These are phyloP conservation scores for Calocera cornea DNA, from an alignment of 768 basidiomycete genomes.

Conservation along the genomic window DNA sequence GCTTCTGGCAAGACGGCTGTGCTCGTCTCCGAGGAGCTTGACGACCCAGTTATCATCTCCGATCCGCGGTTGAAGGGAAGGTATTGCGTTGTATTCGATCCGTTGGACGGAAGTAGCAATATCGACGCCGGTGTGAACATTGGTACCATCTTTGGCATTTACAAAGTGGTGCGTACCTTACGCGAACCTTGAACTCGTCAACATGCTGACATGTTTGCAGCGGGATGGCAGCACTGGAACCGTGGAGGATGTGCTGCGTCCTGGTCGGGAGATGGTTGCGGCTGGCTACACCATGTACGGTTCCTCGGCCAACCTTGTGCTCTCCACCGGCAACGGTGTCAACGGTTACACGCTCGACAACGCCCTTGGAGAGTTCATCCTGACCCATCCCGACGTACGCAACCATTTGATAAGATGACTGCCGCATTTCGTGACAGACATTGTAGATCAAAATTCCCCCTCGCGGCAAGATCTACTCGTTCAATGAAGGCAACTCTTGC, in stretches of 20 bases:
- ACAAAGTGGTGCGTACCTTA: conserved; percentile 64
- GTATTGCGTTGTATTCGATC: conserved; percentile 98
- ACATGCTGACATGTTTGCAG: conserved; percentile 29
- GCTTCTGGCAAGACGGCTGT: conserved; percentile 96
- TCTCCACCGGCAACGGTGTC: conserved; percentile 89
- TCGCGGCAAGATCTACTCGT: conserved; percentile 97
- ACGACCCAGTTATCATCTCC: conserved; percentile 75
- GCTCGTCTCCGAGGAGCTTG: conserved; percentile 90
- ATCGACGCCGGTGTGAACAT: conserved; percentile 99
- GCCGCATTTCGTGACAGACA: neutral
- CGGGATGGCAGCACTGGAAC: conserved; percentile 63
- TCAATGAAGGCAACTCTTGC: conserved; percentile 97
- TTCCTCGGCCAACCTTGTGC: conserved; percentile 89
- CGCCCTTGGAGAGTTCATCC: conserved; percentile 91
- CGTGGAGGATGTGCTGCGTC: conserved; percentile 76
- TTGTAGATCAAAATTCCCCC: conserved; percentile 76
- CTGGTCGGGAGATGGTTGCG: conserved; percentile 93
- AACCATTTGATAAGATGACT: neutral
- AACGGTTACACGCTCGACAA: conserved; percentile 97
- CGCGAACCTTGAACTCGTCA: neutral
- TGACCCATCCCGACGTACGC: conserved; percentile 86
- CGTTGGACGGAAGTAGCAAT: conserved; percentile 89
- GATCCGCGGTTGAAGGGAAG: conserved; percentile 65
- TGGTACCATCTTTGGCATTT: conserved; percentile 95
- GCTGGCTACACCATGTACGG: conserved; percentile 98